Evolutionary conservation across 164 flowering plant species (phyloP).

Genomic region (Stephania japonica): DNA sequence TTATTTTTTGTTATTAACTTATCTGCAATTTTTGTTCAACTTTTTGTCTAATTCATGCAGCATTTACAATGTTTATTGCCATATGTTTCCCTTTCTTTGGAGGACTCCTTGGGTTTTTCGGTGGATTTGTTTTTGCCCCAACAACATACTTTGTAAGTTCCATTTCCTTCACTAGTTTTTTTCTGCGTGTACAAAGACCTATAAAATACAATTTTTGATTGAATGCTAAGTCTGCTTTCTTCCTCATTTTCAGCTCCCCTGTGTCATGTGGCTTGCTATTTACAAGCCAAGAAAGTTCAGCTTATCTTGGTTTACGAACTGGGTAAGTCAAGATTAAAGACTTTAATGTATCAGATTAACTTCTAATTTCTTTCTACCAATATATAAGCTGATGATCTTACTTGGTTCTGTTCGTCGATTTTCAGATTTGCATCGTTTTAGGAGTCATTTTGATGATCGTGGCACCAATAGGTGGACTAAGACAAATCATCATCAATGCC

Average conservation of each 20-base stretch:
- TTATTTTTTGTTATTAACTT: neutral
- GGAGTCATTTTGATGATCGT: constrained; percentile 51
- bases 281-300: constrained; percentile 49
- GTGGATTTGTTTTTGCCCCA: constrained; percentile 72
- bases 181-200: neutral
- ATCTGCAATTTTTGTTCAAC: neutral
- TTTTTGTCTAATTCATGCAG: constrained; percentile 30
- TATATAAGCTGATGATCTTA: neutral
- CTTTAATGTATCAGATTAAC: neutral
- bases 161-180: neutral
- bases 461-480: constrained; percentile 64
- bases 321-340: constrained; percentile 22
- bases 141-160: constrained; percentile 57
- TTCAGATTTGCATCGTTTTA: constrained; percentile 55
- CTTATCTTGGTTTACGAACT: constrained; percentile 54
- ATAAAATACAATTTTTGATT: no score
- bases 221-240: neutral
- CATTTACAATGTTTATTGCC: constrained; percentile 53
- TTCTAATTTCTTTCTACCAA: neutral
- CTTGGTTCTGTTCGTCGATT: neutral
- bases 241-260: constrained; percentile 49
- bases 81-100: constrained; percentile 73
- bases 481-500: constrained; percentile 43
- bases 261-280: constrained; percentile 62
- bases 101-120: constrained; percentile 65